Evolutionary conservation across 2,329 filamentous ascomycete species (phyloP), one percentile per base, ranked within the genome.

Genomic region (Coleophoma crateriformis): DNA sequence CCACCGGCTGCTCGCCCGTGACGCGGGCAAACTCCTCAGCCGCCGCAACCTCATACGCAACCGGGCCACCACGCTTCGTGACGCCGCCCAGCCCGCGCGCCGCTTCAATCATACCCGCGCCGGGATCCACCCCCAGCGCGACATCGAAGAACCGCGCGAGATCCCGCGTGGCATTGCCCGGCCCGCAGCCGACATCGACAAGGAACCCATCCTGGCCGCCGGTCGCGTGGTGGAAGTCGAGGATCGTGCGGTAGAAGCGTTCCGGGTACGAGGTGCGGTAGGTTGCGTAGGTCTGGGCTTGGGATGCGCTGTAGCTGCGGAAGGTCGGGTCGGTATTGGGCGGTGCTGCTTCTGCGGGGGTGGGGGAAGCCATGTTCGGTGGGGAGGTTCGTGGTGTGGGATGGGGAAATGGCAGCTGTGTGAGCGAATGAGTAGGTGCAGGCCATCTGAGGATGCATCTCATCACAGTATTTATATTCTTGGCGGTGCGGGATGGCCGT

Each of bases 151-250:
- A 52, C 1, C 27, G 40, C 7, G 62, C 60, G 6, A 67, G 34
- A 48, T 57, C 58, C 10, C 60, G 50, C 2, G 62, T 66, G 11
- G 58, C 62, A 20, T 57, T 58, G 7, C 63, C 64, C 10, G 63
- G 62, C 2, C 63, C 64, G 50, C 61, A 66, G 7, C 64, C 64
- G 34, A 59, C 52, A 47, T 67, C 64, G 10, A 66, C 51, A 1
- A 63, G 39, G 19, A 58, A 17, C 41, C 57, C 39, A 47, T 57
- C 47, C 43, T 54, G 15, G 35, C 63, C 56, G 37, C 56, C 54
- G 3, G 53, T 57, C 13, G 47, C 33, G 10, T 48, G 37, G 40
- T 66, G 63, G 14, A 62, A 54, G 7, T 47, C 27, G 4, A 63
- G 38, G 27, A 64, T 48, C 11, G 52, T 46, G 2, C 60, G 33